Conservation (phyloP, 2,329 filamentous ascomycete species). For the Fusarium solani-melongenae region DNA sequence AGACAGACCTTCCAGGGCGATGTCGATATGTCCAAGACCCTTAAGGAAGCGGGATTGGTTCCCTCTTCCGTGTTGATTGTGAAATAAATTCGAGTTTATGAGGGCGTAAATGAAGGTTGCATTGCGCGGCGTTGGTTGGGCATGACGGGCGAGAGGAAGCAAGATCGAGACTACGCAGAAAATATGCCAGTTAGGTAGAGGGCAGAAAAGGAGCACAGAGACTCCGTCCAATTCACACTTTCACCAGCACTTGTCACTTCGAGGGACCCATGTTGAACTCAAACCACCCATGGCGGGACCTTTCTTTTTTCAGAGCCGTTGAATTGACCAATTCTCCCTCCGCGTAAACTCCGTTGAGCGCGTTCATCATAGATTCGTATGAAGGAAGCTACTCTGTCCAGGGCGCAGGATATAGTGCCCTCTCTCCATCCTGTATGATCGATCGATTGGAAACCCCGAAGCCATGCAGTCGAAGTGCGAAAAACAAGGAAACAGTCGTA, state of each 20-base stretch:
- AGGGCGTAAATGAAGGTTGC: slow-evolving; percentile 17
- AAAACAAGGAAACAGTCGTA: slow-evolving; percentile 60
- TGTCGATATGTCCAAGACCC: slow-evolving; percentile 85
- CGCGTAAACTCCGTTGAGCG: slow-evolving; percentile 56
- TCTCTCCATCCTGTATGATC: slow-evolving; percentile 63
- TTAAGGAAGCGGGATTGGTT: slow-evolving; percentile 91
- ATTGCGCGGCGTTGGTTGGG: slow-evolving; percentile 38
- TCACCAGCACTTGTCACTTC: slow-evolving; percentile 19
- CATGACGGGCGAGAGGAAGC: background rate
- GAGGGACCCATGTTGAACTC: slow-evolving; percentile 37
- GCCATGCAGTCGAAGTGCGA: slow-evolving; percentile 68
- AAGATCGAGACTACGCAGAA: slow-evolving; percentile 3
- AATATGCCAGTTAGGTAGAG: slow-evolving; percentile 21
- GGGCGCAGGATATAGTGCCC: slow-evolving; percentile 59
- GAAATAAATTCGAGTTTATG: slow-evolving; percentile 53
- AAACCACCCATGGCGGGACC: slow-evolving; percentile 48
- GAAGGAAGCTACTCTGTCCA: slow-evolving; percentile 58
- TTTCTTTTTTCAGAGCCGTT: slow-evolving; percentile 53
- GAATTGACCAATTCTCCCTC: slow-evolving; percentile 52
- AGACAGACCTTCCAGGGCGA: slow-evolving; percentile 79
- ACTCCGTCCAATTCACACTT: slow-evolving; percentile 7
- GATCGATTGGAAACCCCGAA: slow-evolving; percentile 61
- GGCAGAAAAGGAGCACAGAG: slow-evolving; percentile 5
- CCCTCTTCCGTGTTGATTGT: slow-evolving; percentile 92
- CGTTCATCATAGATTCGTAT: slow-evolving; percentile 57